These are phyloP conservation scores for Aspergillus conjunctus DNA, from an alignment of 495 filamentous ascomycete genomes.

Conservation along the genomic window DNA sequence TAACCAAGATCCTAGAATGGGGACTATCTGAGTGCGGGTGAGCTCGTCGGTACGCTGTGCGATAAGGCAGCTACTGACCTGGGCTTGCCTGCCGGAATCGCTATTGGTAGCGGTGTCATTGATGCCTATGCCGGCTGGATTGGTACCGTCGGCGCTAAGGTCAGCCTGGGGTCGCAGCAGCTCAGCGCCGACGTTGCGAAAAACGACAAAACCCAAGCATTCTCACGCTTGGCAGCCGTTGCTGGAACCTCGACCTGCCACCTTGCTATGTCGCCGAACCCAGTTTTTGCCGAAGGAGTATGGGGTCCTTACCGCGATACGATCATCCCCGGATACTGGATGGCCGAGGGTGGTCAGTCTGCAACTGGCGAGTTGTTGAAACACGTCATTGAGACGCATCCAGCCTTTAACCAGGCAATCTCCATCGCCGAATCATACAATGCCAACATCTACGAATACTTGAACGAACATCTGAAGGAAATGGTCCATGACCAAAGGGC, in stretches of 20 bases:
- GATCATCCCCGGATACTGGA: slow-evolving; percentile 86
- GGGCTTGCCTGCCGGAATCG: slow-evolving; percentile 83
- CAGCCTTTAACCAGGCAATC: slow-evolving; percentile 75
- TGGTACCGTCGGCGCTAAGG: slow-evolving; percentile 95
- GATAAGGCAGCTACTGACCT: slow-evolving; percentile 81
- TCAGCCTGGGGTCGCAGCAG: slow-evolving; percentile 64
- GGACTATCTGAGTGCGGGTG: slow-evolving; percentile 83
- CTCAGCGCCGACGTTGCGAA: slow-evolving; percentile 60
- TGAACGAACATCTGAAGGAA: slow-evolving; percentile 84
- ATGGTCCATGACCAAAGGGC: slow-evolving; percentile 66
- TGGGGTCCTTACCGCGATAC: slow-evolving; percentile 98
- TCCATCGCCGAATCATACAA: slow-evolving; percentile 76
- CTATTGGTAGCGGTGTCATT: slow-evolving; percentile 93
- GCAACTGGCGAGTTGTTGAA: slow-evolving; percentile 93
- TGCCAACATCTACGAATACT: slow-evolving; percentile 87
- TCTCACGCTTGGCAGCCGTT: slow-evolving; percentile 89
- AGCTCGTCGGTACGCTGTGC: slow-evolving; percentile 80
- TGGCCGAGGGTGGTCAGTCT: slow-evolving; percentile 94
- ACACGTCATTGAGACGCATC: slow-evolving; percentile 91
- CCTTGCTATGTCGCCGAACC: slow-evolving; percentile 87
- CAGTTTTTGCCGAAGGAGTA: slow-evolving; percentile 89
- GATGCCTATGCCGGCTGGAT: slow-evolving; percentile 99
- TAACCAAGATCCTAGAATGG: slow-evolving; percentile 68
- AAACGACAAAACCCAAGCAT: slow-evolving; percentile 88
- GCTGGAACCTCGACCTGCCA: slow-evolving; percentile 97